These are phyloP conservation scores for Vigna trinervia DNA, from an alignment of 306 rosid species.

Conservation along the genomic window DNA sequence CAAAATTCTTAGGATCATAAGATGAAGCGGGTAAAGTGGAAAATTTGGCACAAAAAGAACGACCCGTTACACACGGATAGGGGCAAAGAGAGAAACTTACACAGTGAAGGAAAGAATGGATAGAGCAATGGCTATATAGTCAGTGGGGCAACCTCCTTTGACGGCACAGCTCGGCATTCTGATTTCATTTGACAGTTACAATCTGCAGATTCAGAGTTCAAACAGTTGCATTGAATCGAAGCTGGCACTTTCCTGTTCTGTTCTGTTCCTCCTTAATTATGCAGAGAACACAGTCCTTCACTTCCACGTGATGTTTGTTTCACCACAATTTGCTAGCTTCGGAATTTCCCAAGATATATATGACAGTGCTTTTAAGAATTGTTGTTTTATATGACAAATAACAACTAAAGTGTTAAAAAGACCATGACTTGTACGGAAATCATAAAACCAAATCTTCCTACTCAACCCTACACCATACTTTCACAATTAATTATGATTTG, in stretches of 20 bases:
- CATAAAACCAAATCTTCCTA: not conserved
- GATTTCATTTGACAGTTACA: conserved; percentile 45
- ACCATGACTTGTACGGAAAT: conserved; percentile 7
- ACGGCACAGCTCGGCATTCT: conserved; percentile 70
- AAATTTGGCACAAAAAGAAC: not conserved
- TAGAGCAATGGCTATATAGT: conserved; percentile 68
- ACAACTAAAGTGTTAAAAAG: not conserved
- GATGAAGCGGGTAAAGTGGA: conserved; percentile 40
- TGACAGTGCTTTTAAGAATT: too few relatives aligned
- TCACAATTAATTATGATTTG: too few relatives aligned
- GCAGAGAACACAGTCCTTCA: conserved; percentile 24
- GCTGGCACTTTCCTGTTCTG: not conserved
- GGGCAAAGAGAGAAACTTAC: conserved; percentile 50
- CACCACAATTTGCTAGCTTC: not conserved
- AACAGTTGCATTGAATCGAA: conserved; percentile 32
- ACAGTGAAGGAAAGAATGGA: conserved; percentile 63
- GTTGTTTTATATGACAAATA: not conserved
- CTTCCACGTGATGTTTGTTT: conserved; percentile 35
- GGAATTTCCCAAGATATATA: not conserved
- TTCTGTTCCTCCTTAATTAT: conserved; percentile 27
- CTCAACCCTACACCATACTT: not conserved
- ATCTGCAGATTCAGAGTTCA: conserved; percentile 21
- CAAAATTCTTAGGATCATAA: conserved; percentile 34
- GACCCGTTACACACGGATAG: not conserved
- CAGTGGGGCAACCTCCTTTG: conserved; percentile 88